Conservation (phyloP, 1,139 yeast species). For the Blastobotrys elegans region DNA sequence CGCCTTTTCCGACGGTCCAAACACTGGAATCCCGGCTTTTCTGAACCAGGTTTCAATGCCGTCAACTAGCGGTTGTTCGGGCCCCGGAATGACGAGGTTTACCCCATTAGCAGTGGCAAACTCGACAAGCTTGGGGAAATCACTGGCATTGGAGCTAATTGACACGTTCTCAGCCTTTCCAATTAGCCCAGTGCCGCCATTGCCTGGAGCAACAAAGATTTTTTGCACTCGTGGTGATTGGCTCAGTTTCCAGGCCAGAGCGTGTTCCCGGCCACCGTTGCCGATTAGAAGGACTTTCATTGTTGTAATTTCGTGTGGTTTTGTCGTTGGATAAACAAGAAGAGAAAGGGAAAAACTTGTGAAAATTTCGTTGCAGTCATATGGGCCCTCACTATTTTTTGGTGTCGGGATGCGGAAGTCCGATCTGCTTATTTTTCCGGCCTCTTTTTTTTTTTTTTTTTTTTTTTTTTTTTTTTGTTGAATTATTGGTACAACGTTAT, state of each 20-base stretch:
- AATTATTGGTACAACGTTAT: background rate
- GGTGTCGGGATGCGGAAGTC: background rate
- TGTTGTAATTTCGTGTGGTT: background rate
- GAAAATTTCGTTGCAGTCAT: background rate
- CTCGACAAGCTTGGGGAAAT: slow-evolving; percentile 51
- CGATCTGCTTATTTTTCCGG: background rate
- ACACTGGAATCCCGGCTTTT: slow-evolving; percentile 83
- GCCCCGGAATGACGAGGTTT: slow-evolving; percentile 88
- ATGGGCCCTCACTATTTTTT: background rate
- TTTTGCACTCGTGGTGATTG: slow-evolving; percentile 68
- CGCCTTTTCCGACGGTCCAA: slow-evolving; percentile 89
- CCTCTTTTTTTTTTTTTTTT: background rate
- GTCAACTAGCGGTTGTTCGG: slow-evolving; percentile 98
- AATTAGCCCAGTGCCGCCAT: slow-evolving; percentile 71
- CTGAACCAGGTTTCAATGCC: slow-evolving; percentile 72
- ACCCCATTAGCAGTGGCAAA: slow-evolving; percentile 50
- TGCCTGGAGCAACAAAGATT: slow-evolving; percentile 93
- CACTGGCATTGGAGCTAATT: slow-evolving; percentile 55
- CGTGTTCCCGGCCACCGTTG: slow-evolving; percentile 99
- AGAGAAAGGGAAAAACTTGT: background rate
- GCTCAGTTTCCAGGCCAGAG: slow-evolving; percentile 85
- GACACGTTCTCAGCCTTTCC: slow-evolving; percentile 66
- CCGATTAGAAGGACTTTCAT: slow-evolving; percentile 81
- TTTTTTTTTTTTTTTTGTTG: background rate
- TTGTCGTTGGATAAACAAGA: background rate